Conservation (phyloP, 805 yeast species). For the Sugiyamaella boreocaroliniensis region DNA sequence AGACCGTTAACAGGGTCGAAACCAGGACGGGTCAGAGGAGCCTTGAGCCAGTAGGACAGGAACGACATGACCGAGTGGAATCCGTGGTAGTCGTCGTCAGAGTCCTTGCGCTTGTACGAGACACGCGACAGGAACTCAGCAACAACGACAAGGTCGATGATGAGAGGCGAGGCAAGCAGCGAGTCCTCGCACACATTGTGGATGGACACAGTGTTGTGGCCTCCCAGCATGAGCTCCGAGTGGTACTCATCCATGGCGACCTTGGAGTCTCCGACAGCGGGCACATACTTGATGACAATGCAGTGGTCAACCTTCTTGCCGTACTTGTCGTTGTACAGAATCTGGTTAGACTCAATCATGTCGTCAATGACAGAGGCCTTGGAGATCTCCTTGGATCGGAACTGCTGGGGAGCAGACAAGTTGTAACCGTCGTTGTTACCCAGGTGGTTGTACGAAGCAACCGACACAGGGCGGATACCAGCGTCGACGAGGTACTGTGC, state of each 20-base stretch:
- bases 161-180: constrained; percentile 86
- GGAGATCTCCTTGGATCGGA: constrained; percentile 91
- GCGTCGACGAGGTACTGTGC: constrained; percentile 96
- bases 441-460: constrained; percentile 92
- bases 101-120: constrained; percentile 55
- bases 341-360: constrained; percentile 79
- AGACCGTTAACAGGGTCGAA: constrained; percentile 85
- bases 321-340: constrained; percentile 71
- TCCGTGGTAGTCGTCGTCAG: constrained; percentile 44
- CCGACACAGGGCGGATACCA: constrained; percentile 89
- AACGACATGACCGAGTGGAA: constrained; percentile 83
- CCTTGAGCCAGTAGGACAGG: constrained; percentile 92
- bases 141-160: constrained; percentile 84
- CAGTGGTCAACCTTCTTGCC: constrained; percentile 85
- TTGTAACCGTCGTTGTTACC: constrained; percentile 96
- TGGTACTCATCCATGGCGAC: constrained; percentile 99
- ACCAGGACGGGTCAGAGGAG: constrained; percentile 89
- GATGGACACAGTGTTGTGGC: constrained; percentile 88
- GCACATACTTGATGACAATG: constrained; percentile 88
- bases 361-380: constrained; percentile 91
- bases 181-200: constrained; percentile 97
- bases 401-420: constrained; percentile 84
- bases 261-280: constrained; percentile 93
- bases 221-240: constrained; percentile 95
- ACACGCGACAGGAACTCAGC: constrained; percentile 87